Percentiles rank a stretch among this genome's conserved stretches.
Conservation (phyloP, 2,329 filamentous ascomycete species). For the Fusarium kyushuense region DNA sequence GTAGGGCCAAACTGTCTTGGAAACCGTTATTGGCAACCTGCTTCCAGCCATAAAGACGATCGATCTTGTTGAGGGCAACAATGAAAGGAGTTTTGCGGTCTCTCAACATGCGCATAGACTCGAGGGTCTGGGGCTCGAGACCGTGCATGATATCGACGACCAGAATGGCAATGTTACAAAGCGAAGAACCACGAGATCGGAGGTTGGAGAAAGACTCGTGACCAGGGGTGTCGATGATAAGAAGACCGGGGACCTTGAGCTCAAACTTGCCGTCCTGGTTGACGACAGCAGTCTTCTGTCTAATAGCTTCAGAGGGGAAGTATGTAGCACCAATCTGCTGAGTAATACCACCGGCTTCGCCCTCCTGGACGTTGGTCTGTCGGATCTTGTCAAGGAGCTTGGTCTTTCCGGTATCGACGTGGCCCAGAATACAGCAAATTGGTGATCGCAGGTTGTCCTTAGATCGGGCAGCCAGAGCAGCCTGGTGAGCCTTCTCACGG, state of each 20-base stretch:
- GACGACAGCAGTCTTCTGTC: constrained; percentile 92
- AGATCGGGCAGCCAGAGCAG: constrained; percentile 88
- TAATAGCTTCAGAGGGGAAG: constrained; percentile 94
- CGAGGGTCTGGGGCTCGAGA: constrained; percentile 94
- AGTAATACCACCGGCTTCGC: constrained; percentile 98
- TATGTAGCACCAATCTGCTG: constrained; percentile 99
- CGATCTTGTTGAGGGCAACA: constrained; percentile 99
- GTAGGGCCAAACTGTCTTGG: constrained; percentile 87
- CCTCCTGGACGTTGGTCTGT: constrained; percentile 98
- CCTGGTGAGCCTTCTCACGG: constrained; percentile 89
- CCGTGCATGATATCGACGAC: constrained; percentile 99
- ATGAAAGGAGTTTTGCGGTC: constrained; percentile 98
- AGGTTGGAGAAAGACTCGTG: constrained; percentile 99
- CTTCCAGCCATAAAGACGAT: constrained; percentile 99
- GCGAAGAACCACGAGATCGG: constrained; percentile 93
- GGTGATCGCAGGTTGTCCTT: constrained; percentile 96
- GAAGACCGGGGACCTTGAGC: constrained; percentile 95
- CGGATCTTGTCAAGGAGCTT: constrained; percentile 98
- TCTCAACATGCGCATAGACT: constrained; percentile 94
- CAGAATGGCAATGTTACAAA: constrained; percentile 99
- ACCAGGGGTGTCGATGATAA: constrained; percentile 98
- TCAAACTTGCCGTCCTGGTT: constrained; percentile 92
- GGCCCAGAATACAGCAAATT: constrained; percentile 99
- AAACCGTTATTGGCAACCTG: constrained; percentile 99
- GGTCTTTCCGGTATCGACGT: constrained; percentile 99